phyloP scores from a whole-genome alignment of 2,329 filamentous ascomycete genomes.

The Thielaviopsis ethacetica region DNA sequence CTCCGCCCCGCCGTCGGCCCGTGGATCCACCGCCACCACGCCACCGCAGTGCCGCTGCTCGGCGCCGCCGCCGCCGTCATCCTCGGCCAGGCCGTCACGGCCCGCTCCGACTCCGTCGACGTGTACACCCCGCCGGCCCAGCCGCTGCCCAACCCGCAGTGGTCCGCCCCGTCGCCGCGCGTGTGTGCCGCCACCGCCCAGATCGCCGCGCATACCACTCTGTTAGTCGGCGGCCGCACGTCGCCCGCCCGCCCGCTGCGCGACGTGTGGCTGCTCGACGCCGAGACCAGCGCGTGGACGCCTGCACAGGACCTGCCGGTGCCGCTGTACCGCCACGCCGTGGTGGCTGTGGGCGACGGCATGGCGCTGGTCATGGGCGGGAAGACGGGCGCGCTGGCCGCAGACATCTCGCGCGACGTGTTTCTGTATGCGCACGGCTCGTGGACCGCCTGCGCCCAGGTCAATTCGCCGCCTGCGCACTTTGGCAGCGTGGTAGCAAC shows the following conservation, averaged over 20 bases:
- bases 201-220: slow-evolving; percentile 36
- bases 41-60: background rate
- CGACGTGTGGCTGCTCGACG: slow-evolving; percentile 61
- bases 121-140: background rate
- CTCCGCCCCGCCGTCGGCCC: background rate
- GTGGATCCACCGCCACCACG: slow-evolving; percentile 4
- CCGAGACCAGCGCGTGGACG: slow-evolving; percentile 40
- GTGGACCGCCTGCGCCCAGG: slow-evolving; percentile 29
- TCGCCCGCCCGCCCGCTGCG: slow-evolving; percentile 53
- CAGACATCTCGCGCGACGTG: slow-evolving; percentile 32
- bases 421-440: slow-evolving; percentile 34
- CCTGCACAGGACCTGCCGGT: slow-evolving; percentile 46
- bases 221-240: slow-evolving; percentile 63
- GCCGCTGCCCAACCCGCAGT: background rate
- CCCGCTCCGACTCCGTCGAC: background rate
- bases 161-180: slow-evolving; percentile 26
- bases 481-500: slow-evolving; percentile 24
- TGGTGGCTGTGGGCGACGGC: slow-evolving; percentile 31
- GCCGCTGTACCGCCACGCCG: slow-evolving; percentile 62
- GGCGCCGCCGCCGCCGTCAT: slow-evolving; percentile 7
- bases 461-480: slow-evolving; percentile 19
- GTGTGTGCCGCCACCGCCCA: slow-evolving; percentile 67
- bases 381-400: slow-evolving; percentile 28
- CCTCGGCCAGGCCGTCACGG: slow-evolving; percentile 11
- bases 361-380: slow-evolving; percentile 46